Base-by-base conservation (phyloP, 495 filamentous ascomycete species). In the Hypoxylon fuscum region DNA sequence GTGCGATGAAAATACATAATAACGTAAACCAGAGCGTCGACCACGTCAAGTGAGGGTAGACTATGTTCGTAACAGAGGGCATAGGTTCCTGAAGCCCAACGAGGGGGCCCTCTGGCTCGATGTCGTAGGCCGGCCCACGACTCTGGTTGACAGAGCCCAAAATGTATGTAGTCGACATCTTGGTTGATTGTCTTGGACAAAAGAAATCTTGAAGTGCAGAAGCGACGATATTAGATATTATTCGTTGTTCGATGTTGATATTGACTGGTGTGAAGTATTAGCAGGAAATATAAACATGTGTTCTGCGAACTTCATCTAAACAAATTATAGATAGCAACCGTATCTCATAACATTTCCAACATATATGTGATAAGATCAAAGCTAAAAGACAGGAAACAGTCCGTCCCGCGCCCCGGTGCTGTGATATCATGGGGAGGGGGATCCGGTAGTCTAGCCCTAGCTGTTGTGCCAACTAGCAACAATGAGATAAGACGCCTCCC, bases 141-240 rank as follows among this genome's bases (percentile, higher is more conserved):
- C 64, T 68, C 20, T 59, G 14, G 31, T 68, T 68, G 55, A 68
- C 59, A 23, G 64, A 63, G 29, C 64, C 55, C 3, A 68, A 41
- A 12, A 68, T 68, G 49, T 68, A 68, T 6, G 64, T 68, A 1
- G 64, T 64, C 38, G 64, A 63, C 64, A 68, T 68, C 40, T 59
- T 64, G 20, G 18, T 32, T 12, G 27, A n/a, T n/a, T n/a, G 23
- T 3, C 37, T 20, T 37, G 42, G 14, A 58, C 27, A 61, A 48
- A 45, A 18, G 37, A 52, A 62, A 56, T 12, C 14, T 21, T 47
- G 23, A 14, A 59, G 3, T 1, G 25, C 46, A 12, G 15, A 49
- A 46, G 32, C 18, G 22, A 42, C 11, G 25, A 43, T 43, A 35
- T 38, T n/a, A n/a, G n/a, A 14, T 40, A 31, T 22, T 37, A 25